Evolutionary conservation across 257 asterid species (phyloP).

Genomic region (Nemophila menziesii): DNA sequence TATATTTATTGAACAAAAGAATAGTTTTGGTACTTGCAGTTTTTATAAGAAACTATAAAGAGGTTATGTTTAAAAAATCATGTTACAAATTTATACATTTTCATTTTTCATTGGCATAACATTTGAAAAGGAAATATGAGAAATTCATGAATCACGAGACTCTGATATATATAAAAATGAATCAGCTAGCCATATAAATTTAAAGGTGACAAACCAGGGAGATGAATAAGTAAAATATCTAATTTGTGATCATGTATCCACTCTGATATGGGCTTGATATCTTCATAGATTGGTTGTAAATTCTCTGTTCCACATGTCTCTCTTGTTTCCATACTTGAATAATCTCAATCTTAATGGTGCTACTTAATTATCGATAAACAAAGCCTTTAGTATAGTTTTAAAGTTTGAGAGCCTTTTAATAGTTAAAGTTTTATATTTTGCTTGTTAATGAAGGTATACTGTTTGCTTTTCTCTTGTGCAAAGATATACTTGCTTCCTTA

Average conservation of each 20-base stretch:
- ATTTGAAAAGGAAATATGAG: too few relatives aligned
- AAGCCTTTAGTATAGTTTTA: neutral
- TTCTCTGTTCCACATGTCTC: slow-evolving; percentile 3
- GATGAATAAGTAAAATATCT: slow-evolving; percentile 35
- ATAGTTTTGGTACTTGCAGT: too few relatives aligned
- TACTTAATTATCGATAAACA: neutral
- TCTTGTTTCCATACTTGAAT: slow-evolving; percentile 41
- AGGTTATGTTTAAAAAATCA: too few relatives aligned
- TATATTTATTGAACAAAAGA: too few relatives aligned
- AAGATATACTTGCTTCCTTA: slow-evolving; percentile 37
- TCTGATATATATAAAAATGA: too few relatives aligned
- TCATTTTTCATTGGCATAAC: too few relatives aligned
- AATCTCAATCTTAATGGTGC: neutral
- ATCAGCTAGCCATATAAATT: neutral
- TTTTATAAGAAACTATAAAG: too few relatives aligned
- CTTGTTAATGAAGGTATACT: neutral
- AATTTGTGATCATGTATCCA: slow-evolving; percentile 48
- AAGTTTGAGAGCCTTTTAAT: neutral
- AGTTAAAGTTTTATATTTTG: neutral
- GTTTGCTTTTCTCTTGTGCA: slow-evolving; percentile 17
- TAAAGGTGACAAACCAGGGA: slow-evolving; percentile 43
- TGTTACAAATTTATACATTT: too few relatives aligned
- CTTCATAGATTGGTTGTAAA: slow-evolving; percentile 40
- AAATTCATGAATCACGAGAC: too few relatives aligned
- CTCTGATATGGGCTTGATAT: slow-evolving; percentile 45